A percentile compares a stretch with the other conserved stretches of the same genome.
Evolutionary conservation across 2,329 filamentous ascomycete genomes (phyloP).

Genomic region (Sclerotinia minor): DNA sequence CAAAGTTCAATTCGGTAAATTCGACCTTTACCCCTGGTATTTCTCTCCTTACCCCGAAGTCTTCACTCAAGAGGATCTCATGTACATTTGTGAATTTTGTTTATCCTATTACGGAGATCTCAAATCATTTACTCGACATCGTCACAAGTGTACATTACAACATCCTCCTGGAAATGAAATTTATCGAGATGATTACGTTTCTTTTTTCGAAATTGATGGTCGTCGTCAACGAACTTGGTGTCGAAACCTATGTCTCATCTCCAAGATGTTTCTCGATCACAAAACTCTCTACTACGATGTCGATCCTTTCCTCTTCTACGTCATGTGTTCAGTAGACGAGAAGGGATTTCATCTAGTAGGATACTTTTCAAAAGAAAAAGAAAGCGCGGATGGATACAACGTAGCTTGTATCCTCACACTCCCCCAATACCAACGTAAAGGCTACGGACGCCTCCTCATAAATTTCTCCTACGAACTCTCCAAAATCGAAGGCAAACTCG

Average conservation of each 20-base stretch:
- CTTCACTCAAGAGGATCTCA: slow-evolving; percentile 83
- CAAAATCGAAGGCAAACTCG: slow-evolving; percentile 91
- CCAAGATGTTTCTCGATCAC: slow-evolving; percentile 95
- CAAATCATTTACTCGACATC: slow-evolving; percentile 81
- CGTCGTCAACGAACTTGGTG: slow-evolving; percentile 94
- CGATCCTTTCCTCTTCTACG: slow-evolving; percentile 98
- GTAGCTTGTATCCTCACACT: slow-evolving; percentile 96
- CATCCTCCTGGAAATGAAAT: slow-evolving; percentile 98
- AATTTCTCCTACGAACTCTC: slow-evolving; percentile 97
- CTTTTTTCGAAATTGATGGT: slow-evolving; percentile 97
- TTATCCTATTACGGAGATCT: slow-evolving; percentile 84
- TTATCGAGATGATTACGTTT: slow-evolving; percentile 90
- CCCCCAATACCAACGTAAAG: slow-evolving; percentile 93
- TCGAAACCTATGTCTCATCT: slow-evolving; percentile 89
- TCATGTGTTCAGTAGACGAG: slow-evolving; percentile 88
- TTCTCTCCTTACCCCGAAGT: slow-evolving; percentile 94
- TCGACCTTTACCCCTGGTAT: slow-evolving; percentile 96
- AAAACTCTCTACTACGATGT: slow-evolving; percentile 99
- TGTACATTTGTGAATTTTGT: slow-evolving; percentile 98
- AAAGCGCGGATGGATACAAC: slow-evolving; percentile 95
- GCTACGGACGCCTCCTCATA: slow-evolving; percentile 89
- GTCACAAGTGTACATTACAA: slow-evolving; percentile 83
- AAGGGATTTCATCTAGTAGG: slow-evolving; percentile 94
- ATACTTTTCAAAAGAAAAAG: slow-evolving; percentile 99
- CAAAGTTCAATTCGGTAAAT: slow-evolving; percentile 89